Evolutionary conservation across 768 basidiomycete genomes (phyloP), one percentile per base, ranked within the genome.

Genomic region (Kwoniella mangroviensis): DNA sequence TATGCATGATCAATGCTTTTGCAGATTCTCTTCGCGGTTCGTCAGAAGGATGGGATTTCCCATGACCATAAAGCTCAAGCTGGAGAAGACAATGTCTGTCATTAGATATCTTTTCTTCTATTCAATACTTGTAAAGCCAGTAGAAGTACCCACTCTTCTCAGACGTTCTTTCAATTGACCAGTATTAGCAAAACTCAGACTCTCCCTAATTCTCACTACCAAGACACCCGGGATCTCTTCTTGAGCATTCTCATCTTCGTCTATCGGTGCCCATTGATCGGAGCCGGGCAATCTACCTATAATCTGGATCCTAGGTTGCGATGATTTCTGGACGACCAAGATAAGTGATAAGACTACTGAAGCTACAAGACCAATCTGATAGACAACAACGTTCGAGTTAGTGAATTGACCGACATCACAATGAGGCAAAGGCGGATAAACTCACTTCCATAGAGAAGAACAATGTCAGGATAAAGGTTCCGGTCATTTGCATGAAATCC

Each of bases 131-230:
- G 34, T 4, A 34, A 34, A 34, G 34, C 34, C 34, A 34, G 34
- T 34, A 34, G 4, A 4, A 22, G 28, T 21, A 53, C 80, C 74
- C 92, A 90, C 82, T 91, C 94, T 91, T 56, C 84, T 68, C 3
- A 85, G 71, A 13, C 84, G 73, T 53, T 85, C 94, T 85, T 98
- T 98, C 22, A 99, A 85, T 77, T 95, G 94, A 43, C 94, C 92
- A 22, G 95, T 95, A 80, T 99, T 99, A 13, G 96, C 94, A 74
- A 99, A 99, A 79, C 93, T 92, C 28, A 99, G 86, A 77, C 89
- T 91, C 84, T 98, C 96, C 40, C 93, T 85, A 64, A 99, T 91
- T 24, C 94, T 87, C 6, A 98, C 87, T 58, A 99, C 95, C 56
- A 99, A 84, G 74, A 83, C 82, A 49, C 82, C 79, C 12, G 78